Evolutionary conservation across 805 yeast genomes (phyloP), one percentile per base, ranked within the genome.

Genomic region (Kodamaea jinghongensis): DNA sequence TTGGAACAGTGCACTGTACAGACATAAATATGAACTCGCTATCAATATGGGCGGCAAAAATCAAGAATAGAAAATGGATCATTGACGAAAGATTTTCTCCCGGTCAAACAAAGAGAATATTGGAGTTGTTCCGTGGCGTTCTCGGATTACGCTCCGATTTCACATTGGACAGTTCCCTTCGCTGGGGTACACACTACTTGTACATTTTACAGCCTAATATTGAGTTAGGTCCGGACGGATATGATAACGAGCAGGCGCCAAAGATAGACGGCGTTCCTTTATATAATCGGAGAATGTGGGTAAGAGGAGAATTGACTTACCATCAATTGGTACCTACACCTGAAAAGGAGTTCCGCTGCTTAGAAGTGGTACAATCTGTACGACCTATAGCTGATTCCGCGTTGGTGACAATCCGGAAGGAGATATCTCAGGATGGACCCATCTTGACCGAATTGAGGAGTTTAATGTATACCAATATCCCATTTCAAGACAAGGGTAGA

Each of bases 221-320:
- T 0, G 59, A 60, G 2, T 54, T 87, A 13, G 81, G 83, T 2
- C 34, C 49, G 1, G 97, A 89, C 58, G 96, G 96, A 1, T 89
- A 87, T 60, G 95, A 85, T 47, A 71, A 80, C 33, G 78, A 83
- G 49, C 93, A 85, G 53, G 78, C 89, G 0, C 95, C 95, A 1
- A 44, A 43, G 34, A 15, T 28, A 2, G 38, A 32, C 4, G 31
- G 34, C 10, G 41, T 40, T 7, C 42, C 47, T 3, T 60, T 61
- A 14, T 83, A 73, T 50, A 62, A 58, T 23, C 61, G 91, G 44
- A 66, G 96, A 16, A 72, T 90, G 77, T 89, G 96, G 96, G 79
- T 75, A 0, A 77, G 81, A 23, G 96, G 96, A 2, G 59, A 70
- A 15, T 63, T 89, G 25, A 56, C 60, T 16, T 76, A 73, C 46